Evolutionary conservation across 768 basidiomycete genomes (phyloP), one percentile per base, ranked within the genome.

Genomic region (Kwoniella shandongensis): DNA sequence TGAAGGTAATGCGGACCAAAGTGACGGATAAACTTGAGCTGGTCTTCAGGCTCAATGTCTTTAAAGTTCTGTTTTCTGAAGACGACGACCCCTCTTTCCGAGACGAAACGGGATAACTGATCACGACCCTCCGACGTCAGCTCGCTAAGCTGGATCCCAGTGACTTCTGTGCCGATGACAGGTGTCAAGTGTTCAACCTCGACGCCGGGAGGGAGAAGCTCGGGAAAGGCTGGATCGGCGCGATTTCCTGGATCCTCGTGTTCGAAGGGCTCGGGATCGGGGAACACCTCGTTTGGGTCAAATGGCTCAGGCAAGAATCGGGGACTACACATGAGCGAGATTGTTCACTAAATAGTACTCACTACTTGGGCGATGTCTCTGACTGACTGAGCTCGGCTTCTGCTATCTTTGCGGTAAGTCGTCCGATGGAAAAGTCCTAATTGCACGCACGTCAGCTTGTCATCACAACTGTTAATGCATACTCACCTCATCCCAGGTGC

Each of bases 121-220:
- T 47, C 45, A 8, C n/a, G 25, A 2, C 45, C 23, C 29, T 27
- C 29, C 45, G 29, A 32, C 12, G 22, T 26, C 20, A 47, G 45
- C 45, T 47, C 18, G 29, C 20, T 22, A 11, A 47, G 18, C 20
- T 54, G 30, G n/a, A 44, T 25, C 12, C 36, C 51, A 17, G 20
- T 38, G 41, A 53, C n/a, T n/a, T 54, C 52, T 17, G 52, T 45
- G 15, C 52, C 52, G 17, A 54, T n/a, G n/a, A n/a, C 44, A 27
- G 26, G 41, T 17, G 52, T 40, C n/a, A 42, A 44, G 27, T 44
- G 52, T 40, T 54, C 44, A 25, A 51, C 38, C 52, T 54, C 8
- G 10, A 35, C 5, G 18, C n/a, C 20, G 11, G 12, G 10, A 26
- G n/a, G 8, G 20, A 54, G 32, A 5, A 54, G 29, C 25, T 54